phyloP scores from a whole-genome alignment of 2,329 filamentous ascomycete genomes.

The Alternaria sp. region DNA sequence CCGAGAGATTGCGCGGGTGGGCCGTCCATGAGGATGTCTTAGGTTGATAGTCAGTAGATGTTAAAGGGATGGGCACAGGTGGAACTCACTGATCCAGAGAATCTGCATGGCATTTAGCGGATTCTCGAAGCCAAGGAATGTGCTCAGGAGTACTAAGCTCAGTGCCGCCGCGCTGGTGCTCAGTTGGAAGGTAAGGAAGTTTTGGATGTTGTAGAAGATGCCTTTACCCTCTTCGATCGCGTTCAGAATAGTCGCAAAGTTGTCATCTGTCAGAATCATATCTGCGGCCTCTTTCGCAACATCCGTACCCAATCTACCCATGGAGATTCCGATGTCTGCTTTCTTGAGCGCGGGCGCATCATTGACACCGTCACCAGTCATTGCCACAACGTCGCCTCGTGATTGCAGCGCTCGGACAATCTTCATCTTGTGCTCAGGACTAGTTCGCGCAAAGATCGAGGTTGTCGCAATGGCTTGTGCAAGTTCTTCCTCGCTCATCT shows the following conservation, averaged over 20 bases:
- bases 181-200: constrained; percentile 97
- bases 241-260: constrained; percentile 89
- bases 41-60: constrained; percentile 24
- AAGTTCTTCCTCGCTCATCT: constrained; percentile 86
- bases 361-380: constrained; percentile 98
- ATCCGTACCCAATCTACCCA: constrained; percentile 94
- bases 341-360: constrained; percentile 96
- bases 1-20: constrained; percentile 96
- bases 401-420: constrained; percentile 91
- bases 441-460: constrained; percentile 94
- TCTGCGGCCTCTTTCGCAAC: constrained; percentile 96
- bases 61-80: background rate
- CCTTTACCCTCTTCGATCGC: constrained; percentile 99
- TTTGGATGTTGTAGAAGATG: constrained; percentile 99
- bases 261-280: constrained; percentile 90
- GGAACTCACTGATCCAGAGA: constrained; percentile 92
- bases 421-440: constrained; percentile 97
- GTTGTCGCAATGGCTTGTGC: constrained; percentile 85
- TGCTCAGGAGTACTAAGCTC: constrained; percentile 90
- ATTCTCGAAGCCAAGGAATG: constrained; percentile 90
- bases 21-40: constrained; percentile 99
- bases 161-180: constrained; percentile 95
- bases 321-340: constrained; percentile 96
- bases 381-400: constrained; percentile 94
- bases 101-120: constrained; percentile 99